Evolutionary conservation across 2,329 filamentous ascomycete genomes (phyloP).

Genomic region (Escovopsis sp.): DNA sequence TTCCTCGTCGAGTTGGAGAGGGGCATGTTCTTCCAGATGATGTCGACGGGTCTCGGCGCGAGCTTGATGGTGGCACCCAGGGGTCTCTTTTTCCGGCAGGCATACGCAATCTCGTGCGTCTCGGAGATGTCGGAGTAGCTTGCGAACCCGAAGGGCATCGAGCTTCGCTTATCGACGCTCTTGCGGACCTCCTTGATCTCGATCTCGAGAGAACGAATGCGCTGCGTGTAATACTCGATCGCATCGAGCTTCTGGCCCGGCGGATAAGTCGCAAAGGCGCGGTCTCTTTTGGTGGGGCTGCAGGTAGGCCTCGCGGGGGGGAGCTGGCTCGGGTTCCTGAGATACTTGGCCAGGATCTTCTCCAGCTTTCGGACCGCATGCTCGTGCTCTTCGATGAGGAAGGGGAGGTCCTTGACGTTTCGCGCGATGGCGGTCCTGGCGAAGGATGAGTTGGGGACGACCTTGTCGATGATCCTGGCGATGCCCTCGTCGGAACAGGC

Average conservation of each 20-base stretch:
- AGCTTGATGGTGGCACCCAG: conserved; percentile 63
- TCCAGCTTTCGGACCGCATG: conserved; percentile 71
- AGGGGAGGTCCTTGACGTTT: conserved; percentile 81
- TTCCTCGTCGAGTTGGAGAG: conserved; percentile 53
- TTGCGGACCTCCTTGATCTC: conserved; percentile 74
- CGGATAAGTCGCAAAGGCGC: conserved; percentile 46
- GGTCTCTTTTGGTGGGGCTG: conserved; percentile 67
- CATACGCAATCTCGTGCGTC: conserved; percentile 76
- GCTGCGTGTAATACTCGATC: conserved; percentile 79
- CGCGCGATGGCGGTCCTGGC: conserved; percentile 73
- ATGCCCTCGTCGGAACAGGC: conserved; percentile 75
- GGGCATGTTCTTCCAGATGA: conserved; percentile 91
- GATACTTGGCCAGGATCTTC: conserved; percentile 70
- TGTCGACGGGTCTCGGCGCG: conserved; percentile 75
- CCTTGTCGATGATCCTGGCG: conserved; percentile 63
- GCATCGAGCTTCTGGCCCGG: conserved; percentile 72
- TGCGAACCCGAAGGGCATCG: conserved; percentile 85
- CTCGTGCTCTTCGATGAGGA: conserved; percentile 73
- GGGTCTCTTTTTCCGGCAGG: conserved; percentile 65
- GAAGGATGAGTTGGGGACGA: conserved; percentile 64
- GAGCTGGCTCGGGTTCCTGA: conserved; percentile 72
- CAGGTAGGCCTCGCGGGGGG: conserved; percentile 66
- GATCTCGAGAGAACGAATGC: conserved; percentile 68
- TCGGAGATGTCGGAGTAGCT: conserved; percentile 82
- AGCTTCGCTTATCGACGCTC: conserved; percentile 72